A percentile compares a stretch with the other conserved stretches of the same genome.
These are phyloP conservation scores for Venustampulla echinocandica DNA, from an alignment of 495 filamentous ascomycete species.

Conservation along the genomic window DNA sequence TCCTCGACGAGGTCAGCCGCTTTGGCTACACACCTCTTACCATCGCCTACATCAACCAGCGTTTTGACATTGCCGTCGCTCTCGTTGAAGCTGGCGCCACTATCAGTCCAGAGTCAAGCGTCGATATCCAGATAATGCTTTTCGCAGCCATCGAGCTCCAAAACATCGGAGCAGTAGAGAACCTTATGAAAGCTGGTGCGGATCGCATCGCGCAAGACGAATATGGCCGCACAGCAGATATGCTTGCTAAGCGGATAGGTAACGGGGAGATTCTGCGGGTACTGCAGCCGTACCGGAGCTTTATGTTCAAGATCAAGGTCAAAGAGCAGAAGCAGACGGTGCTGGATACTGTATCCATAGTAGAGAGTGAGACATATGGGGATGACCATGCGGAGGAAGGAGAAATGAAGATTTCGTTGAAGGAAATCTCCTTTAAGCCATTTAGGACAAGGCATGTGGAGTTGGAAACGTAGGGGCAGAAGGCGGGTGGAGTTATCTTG, in stretches of 20 bases:
- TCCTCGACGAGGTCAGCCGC: conserved; percentile 3
- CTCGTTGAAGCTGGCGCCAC: conserved; percentile 8
- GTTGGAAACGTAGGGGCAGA: no score
- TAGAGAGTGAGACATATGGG: no score
- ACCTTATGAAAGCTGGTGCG: conserved; percentile 6
- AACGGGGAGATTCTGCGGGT: background rate
- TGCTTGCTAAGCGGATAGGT: conserved; percentile 1
- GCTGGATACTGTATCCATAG: no score
- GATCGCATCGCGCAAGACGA: conserved; percentile 12
- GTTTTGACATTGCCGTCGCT: background rate
- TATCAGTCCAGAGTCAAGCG: background rate
- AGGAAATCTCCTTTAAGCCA: no score
- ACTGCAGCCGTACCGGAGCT: background rate
- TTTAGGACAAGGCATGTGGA: no score
- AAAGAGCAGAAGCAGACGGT: no score
- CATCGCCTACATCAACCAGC: conserved; percentile 2
- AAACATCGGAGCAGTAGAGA: conserved; percentile 1
- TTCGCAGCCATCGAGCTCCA: conserved; percentile 7
- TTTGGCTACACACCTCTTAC: conserved; percentile 9
- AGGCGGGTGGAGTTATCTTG: no score
- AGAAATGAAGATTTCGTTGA: no score
- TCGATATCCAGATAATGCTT: conserved; percentile 5
- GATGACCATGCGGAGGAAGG: no score
- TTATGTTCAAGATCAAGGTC: background rate
- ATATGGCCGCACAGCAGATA: conserved; percentile 8